Base-by-base conservation (phyloP, 2,329 filamentous ascomycete genomes). In the Cladosporium sp. region DNA sequence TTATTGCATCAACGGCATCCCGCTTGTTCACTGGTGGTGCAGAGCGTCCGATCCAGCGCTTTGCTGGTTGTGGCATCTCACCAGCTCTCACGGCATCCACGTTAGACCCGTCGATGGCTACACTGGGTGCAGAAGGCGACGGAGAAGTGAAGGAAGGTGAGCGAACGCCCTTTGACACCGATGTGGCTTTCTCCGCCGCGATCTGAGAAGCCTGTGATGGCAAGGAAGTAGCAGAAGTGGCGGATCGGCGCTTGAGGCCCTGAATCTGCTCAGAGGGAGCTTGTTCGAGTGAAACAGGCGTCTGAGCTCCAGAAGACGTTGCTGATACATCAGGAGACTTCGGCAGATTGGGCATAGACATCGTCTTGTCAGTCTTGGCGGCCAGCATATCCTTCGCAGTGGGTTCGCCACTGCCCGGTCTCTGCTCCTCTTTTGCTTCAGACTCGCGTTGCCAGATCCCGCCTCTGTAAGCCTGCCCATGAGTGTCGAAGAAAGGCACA, bases 401-500 rank as follows among this genome's bases (percentile, higher is more conserved):
- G 9, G 35, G 19, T 15, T 49, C 43, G 6, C 16, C 16, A 15
- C 12, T 35, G 11, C 15, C 30, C 16, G 36, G 19, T 36, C 54
- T 49, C 12, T 49, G 41, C 12, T 53, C 47, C 2, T 35, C 32
- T 11, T 36, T 22, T 16, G 43, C 47, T 29, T 63, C 70, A 56
- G 75, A 76, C 51, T 65, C 70, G 43, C 72, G 68, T 55, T 75
- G 68, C 82, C 82, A 98, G 16, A 97, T 86, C 0, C 93, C 93
- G 9, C 92, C 93, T 58, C 93, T 80, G 76, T 88, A 90, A 16
- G 74, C 71, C 65, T 95, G 89, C 50, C 80, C 75, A 50, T 84
- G 78, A 0, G 90, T 97, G 59, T 86, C 82, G 64, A 89, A 85
- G 67, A 98, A 97, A 0, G 93, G 90, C 19, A 89, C 79, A 65